A percentile compares a stretch with the other conserved stretches of the same genome.
These are phyloP conservation scores for Agaricus subrufescens DNA, from an alignment of 768 basidiomycete species.

Conservation along the genomic window DNA sequence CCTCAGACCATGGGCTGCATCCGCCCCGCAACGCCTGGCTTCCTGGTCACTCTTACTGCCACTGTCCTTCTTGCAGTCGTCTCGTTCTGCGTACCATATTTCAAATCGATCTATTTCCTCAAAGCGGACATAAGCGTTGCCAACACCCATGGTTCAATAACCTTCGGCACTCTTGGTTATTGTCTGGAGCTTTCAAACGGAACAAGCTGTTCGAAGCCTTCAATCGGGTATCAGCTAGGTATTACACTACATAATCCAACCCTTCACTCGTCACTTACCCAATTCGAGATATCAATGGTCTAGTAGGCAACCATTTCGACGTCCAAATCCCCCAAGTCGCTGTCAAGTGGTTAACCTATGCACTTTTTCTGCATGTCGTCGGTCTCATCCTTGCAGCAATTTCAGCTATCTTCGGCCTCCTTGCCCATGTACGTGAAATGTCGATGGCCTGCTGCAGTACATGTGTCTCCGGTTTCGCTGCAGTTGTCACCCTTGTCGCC, in stretches of 20 bases:
- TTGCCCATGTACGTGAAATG: conserved; percentile 86
- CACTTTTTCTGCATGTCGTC: conserved; percentile 86
- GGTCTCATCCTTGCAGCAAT: conserved; percentile 72
- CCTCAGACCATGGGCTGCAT: conserved; percentile 49
- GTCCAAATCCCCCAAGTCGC: conserved; percentile 76
- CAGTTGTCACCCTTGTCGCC: conserved; percentile 72
- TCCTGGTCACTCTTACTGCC: conserved; percentile 76
- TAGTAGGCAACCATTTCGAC: conserved; percentile 63
- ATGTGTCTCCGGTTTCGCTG: conserved; percentile 77
- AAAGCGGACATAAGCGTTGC: conserved; percentile 54
- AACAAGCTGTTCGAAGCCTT: conserved; percentile 72
- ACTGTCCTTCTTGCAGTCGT: conserved; percentile 79
- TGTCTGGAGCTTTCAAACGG: conserved; percentile 57
- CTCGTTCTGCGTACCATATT: conserved; percentile 84
- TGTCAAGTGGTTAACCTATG: conserved; percentile 95
- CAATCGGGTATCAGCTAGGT: conserved; percentile 88
- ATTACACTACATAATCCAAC: conserved; percentile 2
- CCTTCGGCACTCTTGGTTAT: conserved; percentile 88
- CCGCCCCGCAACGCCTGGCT: conserved; percentile 88
- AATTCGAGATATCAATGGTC: conserved; percentile 66
- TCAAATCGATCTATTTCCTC: conserved; percentile 89
- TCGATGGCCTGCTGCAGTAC: conserved; percentile 82
- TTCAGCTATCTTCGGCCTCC: conserved; percentile 75
- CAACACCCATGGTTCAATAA: conserved; percentile 54
- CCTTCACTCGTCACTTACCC: conserved; percentile 9